Evolutionary conservation across 495 filamentous ascomycete species (phyloP), one percentile per base, ranked within the genome.

Genomic region (Podospora pseudocomata): DNA sequence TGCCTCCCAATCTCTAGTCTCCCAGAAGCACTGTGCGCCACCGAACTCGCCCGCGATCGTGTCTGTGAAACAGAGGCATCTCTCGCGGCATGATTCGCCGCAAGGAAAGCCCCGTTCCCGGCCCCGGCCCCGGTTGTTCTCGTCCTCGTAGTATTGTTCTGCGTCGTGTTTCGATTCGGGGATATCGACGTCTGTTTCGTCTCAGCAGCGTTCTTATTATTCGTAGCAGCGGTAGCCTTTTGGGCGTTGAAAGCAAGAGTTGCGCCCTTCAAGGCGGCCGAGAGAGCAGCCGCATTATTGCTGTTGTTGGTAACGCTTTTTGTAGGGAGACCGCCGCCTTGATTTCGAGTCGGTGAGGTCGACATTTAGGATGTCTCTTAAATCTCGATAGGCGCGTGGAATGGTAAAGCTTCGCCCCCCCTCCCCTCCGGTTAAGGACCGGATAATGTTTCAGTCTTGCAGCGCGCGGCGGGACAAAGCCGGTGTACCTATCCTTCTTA

Each of bases 201-300:
- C 39, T 49, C 39, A 11, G 28, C 39, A 11, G 28, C 6, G 1
- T 44, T 34, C 30, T 63, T 63, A 18, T 63, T 32, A 18, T 63
- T 32, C 16, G 30, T 19, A 3, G 34, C 20, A 11, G 53, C 49
- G 15, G 26, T 16, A 18, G 53, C 49, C 11, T 67, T 69, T 28
- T 71, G 71, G 30, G 72, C 71, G 57, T 80, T 79, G 70, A 83
- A 84, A 23, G 82, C 82, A 20, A 83, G 75, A 0, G 76, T 81
- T 16, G 82, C 82, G 60, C 82, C 82, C 66, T 81, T 81, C 68
- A 84, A 67, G 59, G 82, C 82, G n/a, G 80, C 74, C 11, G 78
- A 60, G 16, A 66, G 57, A 5, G 71, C 66, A 0, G 70, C 30
- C 57, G 63, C 63, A 70, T 68, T 34, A 69, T 61, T 53, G 65